phyloP scores from a whole-genome alignment of 768 basidiomycete genomes.

The Rhizopogon vesiculosus region DNA sequence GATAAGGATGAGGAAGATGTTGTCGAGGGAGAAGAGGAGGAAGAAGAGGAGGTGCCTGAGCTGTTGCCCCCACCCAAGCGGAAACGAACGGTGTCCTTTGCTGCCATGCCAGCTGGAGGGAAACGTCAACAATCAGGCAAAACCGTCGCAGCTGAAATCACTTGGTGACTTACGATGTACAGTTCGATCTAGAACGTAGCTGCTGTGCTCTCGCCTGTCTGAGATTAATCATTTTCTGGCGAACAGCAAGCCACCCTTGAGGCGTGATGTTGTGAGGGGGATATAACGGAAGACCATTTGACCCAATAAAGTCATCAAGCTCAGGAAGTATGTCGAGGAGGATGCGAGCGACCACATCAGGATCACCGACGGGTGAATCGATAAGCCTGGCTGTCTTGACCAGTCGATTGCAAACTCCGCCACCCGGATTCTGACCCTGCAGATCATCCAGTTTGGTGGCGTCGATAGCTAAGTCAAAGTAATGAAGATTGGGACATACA shows the following conservation, averaged over 20 bases:
- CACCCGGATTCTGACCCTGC: neutral
- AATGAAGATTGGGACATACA: neutral
- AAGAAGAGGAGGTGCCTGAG: slow-evolving; percentile 28
- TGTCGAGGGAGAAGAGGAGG: slow-evolving; percentile 36
- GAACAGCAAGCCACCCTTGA: neutral
- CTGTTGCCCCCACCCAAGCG: slow-evolving; percentile 33
- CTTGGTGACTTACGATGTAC: neutral
- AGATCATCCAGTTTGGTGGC: slow-evolving; percentile 1
- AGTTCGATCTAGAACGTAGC: too few relatives aligned
- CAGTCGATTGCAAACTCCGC: neutral
- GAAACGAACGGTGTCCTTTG: slow-evolving; percentile 47
- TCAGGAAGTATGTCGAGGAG: slow-evolving; percentile 1
- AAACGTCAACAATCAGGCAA: slow-evolving; percentile 7
- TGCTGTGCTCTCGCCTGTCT: too few relatives aligned
- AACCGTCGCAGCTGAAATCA: neutral
- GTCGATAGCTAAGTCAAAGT: neutral
- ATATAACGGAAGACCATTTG: neutral
- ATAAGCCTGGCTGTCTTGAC: neutral
- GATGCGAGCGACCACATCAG: neutral
- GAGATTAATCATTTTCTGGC: too few relatives aligned
- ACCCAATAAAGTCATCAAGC: neutral
- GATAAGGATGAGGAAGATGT: slow-evolving; percentile 37
- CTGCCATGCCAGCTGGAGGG: slow-evolving; percentile 14
- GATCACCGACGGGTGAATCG: neutral
- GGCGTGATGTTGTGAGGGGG: neutral